Base-by-base conservation (phyloP, 257 asterid species). In the Solanum ossicruentum region DNA sequence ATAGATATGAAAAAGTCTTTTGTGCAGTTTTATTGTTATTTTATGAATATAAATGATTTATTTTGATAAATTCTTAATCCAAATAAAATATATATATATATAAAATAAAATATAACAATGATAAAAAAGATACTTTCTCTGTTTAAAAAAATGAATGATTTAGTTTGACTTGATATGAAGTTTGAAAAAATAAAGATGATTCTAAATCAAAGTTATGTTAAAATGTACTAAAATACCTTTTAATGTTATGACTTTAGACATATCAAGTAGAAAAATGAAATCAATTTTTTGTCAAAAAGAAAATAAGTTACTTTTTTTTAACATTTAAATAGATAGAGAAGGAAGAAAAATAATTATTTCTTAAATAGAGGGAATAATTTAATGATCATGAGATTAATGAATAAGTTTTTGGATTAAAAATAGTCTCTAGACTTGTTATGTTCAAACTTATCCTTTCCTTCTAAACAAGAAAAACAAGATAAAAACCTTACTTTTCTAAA, bases 391-490 rank as follows among this genome's bases (percentile, higher is more conserved):
- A 7, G 3, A 13, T 28, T 28, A 66, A 28, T 66, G 7, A 13
- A 66, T 63, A 66, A 70, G 4, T 70, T 36, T 39, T 70, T 36
- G 41, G 20, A 72, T 72, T 20, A 77, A 77, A 77, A 77, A 77
- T 51, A 15, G n/a, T 10, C 26, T 8, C 16, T 51, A 12, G 47
- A 77, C 82, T 8, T 77, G 82, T 51, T 51, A 26, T 49, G 26
- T 51, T 77, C 21, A 77, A 70, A 77, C 36, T 75, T 47, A 21
- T 51, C 58, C 45, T 26, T 49, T 47, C 58, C 61, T n/a, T 23
- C 81, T 49, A 47, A 49, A 49, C 60, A 21, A 49, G 28, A 4
- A 21, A 21, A 49, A 71, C n/a, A 17, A 17, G 3, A 47, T 47
- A 21, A n/a, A 73, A n/a, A 36, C 13, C 20, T 67, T 28, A 7